These are phyloP conservation scores for Chalara sp. DNA, from an alignment of 2,329 filamentous ascomycete species.

Conservation along the genomic window DNA sequence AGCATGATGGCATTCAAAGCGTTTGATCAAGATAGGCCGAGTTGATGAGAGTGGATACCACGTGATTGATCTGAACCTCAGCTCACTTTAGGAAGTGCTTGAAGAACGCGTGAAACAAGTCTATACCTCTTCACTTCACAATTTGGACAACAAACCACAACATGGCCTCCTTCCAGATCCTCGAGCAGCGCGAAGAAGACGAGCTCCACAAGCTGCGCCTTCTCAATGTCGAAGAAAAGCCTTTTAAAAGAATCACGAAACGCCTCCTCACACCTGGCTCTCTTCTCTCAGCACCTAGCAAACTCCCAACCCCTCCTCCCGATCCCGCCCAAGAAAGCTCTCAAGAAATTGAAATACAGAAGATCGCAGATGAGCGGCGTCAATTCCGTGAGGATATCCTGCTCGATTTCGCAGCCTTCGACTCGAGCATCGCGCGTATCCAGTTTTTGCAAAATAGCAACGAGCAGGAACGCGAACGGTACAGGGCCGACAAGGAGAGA, in stretches of 20 bases:
- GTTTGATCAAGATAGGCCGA: no score
- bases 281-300: constrained; percentile 48
- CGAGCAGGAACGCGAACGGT: constrained; percentile 73
- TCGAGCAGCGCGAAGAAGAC: constrained; percentile 72
- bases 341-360: constrained; percentile 39
- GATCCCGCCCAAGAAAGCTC: constrained; percentile 40
- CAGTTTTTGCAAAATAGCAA: constrained; percentile 85
- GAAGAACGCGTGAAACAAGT: no score
- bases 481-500: constrained; percentile 70
- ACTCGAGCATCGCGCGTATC: constrained; percentile 78
- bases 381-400: constrained; percentile 76
- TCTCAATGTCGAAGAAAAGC: constrained; percentile 84
- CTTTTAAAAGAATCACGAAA: constrained; percentile 83
- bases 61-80: no score
- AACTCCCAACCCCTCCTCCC: constrained; percentile 60
- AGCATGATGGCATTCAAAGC: no score
- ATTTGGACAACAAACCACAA: no score
- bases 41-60: no score
- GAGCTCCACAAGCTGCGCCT: constrained; percentile 83
- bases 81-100: no score
- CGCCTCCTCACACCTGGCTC: constrained; percentile 65
- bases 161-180: constrained; percentile 56
- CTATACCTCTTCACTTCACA: no score
- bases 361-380: constrained; percentile 47
- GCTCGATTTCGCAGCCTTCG: constrained; percentile 83